Evolutionary conservation across 2,329 filamentous ascomycete genomes (phyloP).

Genomic region (Penicillium concentricum): DNA sequence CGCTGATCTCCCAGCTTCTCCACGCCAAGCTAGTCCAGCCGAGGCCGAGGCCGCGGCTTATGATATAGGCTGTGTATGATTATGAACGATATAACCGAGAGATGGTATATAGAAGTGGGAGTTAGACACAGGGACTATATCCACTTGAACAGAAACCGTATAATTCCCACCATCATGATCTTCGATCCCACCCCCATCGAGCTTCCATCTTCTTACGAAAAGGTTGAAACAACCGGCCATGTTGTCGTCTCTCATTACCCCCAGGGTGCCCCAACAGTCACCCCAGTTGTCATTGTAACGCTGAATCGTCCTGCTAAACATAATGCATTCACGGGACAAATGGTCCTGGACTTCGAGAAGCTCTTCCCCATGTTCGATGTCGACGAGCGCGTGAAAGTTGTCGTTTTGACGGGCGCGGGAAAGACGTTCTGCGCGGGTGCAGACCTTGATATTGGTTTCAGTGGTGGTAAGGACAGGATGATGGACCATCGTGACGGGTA

Average conservation of each 20-base stretch:
- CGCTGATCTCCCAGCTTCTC: conserved; percentile 1
- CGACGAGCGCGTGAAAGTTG: conserved; percentile 55
- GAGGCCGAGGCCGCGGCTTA: background rate
- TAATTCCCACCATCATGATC: conserved; percentile 16
- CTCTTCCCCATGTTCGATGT: conserved; percentile 45
- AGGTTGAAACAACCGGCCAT: conserved; percentile 29
- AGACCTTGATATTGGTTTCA: conserved; percentile 56
- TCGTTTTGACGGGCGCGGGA: conserved; percentile 55
- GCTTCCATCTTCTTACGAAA: conserved; percentile 23
- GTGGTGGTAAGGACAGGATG: conserved; percentile 32
- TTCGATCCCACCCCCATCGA: conserved; percentile 20
- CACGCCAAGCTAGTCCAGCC: background rate
- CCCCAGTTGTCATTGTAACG: conserved; percentile 49
- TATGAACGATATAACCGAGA: background rate
- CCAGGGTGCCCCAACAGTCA: conserved; percentile 49
- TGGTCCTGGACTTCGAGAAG: conserved; percentile 49
- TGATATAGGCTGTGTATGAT: background rate
- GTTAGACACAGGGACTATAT: background rate
- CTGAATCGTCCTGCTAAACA: conserved; percentile 57
- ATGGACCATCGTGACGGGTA: conserved; percentile 57
- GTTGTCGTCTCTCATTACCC: conserved; percentile 41
- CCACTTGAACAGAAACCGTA: background rate
- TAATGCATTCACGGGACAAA: conserved; percentile 57
- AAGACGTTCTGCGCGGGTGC: conserved; percentile 53
- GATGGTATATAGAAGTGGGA: background rate